Percentiles rank a stretch among this genome's conserved stretches.
phyloP scores from a whole-genome alignment of 2,329 filamentous ascomycete species.

The Teratosphaeria epicoccoides region DNA sequence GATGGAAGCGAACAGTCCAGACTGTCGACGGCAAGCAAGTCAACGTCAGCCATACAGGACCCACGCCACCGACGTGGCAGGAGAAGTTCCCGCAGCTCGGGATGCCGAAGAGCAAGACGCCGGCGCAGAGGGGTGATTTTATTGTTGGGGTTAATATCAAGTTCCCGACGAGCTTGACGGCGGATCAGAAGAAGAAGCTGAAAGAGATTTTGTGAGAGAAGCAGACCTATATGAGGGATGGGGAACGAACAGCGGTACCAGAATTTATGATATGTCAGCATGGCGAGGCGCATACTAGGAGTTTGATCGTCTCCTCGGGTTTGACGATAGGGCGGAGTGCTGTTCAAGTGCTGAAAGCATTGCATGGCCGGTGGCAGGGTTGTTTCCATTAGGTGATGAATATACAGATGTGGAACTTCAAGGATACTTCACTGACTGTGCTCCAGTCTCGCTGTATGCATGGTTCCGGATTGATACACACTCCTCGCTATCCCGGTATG shows the following conservation, averaged over 20 bases:
- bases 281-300: conserved; percentile 3
- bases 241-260: not conserved
- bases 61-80: conserved; percentile 72
- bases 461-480: no score
- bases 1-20: conserved; percentile 81
- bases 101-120: conserved; percentile 92
- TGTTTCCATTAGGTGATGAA: not conserved
- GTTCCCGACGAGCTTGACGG: conserved; percentile 70
- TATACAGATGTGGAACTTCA: not conserved
- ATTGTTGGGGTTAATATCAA: conserved; percentile 85
- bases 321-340: conserved; percentile 1
- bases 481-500: no score
- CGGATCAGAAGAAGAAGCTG: conserved; percentile 67
- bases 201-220: conserved; percentile 57
- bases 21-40: conserved; percentile 90
- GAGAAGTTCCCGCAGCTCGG: conserved; percentile 77
- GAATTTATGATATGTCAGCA: conserved; percentile 1
- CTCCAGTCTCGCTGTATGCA: no score
- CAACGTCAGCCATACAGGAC: conserved; percentile 66
- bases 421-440: not conserved
- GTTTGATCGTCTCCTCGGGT: not conserved
- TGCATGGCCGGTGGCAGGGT: not conserved
- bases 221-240: not conserved
- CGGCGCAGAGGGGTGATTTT: conserved; percentile 73
- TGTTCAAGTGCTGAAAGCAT: conserved; percentile 10